These are phyloP conservation scores for Aspergillus fructus DNA, from an alignment of 2,329 filamentous ascomycete species.

Conservation along the genomic window DNA sequence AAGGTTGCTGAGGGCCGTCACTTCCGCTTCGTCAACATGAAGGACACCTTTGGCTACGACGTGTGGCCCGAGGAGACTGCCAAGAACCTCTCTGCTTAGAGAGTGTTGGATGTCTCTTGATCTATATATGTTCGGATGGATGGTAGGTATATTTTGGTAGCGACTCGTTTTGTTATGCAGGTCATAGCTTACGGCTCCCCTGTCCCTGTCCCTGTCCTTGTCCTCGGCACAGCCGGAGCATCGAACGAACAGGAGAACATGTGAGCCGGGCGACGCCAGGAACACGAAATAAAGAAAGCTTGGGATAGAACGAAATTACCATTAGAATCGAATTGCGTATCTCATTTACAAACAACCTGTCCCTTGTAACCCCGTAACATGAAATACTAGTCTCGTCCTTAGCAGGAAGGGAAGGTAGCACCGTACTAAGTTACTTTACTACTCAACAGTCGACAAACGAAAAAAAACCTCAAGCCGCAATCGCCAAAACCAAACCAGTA, in stretches of 20 bases:
- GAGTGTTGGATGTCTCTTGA: too few relatives aligned
- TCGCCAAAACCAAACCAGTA: neutral
- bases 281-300: neutral
- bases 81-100: constrained; percentile 31
- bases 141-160: neutral
- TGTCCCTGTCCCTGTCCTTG: neutral
- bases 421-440: too few relatives aligned
- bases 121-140: neutral
- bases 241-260: constrained; percentile 2
- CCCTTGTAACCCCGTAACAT: neutral
- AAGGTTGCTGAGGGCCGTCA: constrained; percentile 65
- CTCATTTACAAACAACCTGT: neutral
- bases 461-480: neutral
- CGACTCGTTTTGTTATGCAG: constrained; percentile 13
- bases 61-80: constrained; percentile 63
- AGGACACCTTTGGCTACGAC: constrained; percentile 74
- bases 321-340: neutral
- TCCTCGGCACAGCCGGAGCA: neutral
- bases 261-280: constrained; percentile 1
- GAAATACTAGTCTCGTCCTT: neutral
- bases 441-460: too few relatives aligned
- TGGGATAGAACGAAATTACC: constrained; percentile 1
- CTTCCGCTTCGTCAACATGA: constrained; percentile 77
- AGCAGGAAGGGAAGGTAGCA: too few relatives aligned
- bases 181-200: constrained; percentile 14